Base-by-base conservation (phyloP, 2,329 filamentous ascomycete species). In the Monilinia vaccinii-corymbosi region DNA sequence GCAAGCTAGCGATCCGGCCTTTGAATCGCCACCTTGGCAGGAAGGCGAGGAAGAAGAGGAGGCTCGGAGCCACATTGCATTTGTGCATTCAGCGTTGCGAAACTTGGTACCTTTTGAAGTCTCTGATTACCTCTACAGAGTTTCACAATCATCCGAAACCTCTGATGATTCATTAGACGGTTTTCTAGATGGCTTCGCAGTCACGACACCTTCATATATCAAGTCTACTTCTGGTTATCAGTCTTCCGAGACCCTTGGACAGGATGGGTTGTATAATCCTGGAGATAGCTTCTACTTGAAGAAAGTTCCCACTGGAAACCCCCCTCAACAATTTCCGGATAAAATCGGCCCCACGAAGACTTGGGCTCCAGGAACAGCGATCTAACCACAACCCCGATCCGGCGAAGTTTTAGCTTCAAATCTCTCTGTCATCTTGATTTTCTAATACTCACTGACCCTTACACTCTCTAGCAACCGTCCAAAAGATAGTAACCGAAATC, bases 401-500 rank as follows among this genome's bases (percentile, higher is more conserved):
- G 31, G 7, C n/a, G 8, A 44, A 55, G 11, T 34, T 2, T 34
- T 34, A 34, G 51, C n/a, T 36, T n/a, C 18, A 13, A 23, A 23
- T 28, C 3, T 28, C 38, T 45, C 8, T n/a, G 18, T 40, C 14
- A 25, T 23, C 51, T 13, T 42, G 18, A 8, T 7, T 11, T 11
- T n/a, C 2, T 9, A 28, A 48, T 3, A 18, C 14, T 45, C 38
- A 47, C 59, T 60, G 46, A 58, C 40, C 6, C 14, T 45, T 25
- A 6, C 10, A 32, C 18, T 55, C 8, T 48, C 32, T 61, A 85
- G 84, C 84, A 40, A 87, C 84, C 7, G 84, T 87, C n/a, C 84
- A 87, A 69, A 87, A 87, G 76, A 99, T 99, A 66, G 93, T 99
- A 68, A 87, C 87, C 61, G 94, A 99, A 74, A 97, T 99, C 69